Conservation (phyloP, 352 stramenopile genomes). For the Pythium chondricola region DNA sequence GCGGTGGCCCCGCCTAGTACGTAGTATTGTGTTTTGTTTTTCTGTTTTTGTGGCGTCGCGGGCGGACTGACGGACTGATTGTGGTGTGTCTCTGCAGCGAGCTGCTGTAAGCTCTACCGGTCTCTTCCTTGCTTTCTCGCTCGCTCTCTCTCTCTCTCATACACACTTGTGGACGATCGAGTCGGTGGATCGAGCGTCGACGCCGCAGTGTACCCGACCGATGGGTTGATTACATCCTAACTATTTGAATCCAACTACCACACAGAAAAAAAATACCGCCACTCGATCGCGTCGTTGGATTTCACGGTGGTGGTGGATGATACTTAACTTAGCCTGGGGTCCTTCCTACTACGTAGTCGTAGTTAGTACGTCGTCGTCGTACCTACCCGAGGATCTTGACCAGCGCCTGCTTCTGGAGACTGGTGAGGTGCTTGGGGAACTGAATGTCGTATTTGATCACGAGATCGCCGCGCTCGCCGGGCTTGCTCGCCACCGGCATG, state of each 20-base stretch:
- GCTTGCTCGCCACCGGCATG: constrained; percentile 86
- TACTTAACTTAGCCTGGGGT: too few species aligned
- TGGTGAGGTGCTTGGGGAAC: constrained; percentile 92
- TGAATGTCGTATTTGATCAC: constrained; percentile 94
- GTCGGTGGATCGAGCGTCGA: too few species aligned
- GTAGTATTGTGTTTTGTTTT: constrained; percentile 76
- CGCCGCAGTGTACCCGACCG: too few species aligned
- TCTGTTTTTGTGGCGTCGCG: not conserved
- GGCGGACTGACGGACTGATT: not conserved
- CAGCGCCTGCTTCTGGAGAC: constrained; percentile 87
- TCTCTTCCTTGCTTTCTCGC: not conserved
- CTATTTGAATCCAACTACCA: too few species aligned
- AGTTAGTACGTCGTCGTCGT: too few species aligned
- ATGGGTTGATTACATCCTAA: constrained; percentile 2
- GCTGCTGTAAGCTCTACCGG: constrained; percentile 74
- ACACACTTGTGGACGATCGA: too few species aligned
- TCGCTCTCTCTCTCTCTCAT: too few species aligned
- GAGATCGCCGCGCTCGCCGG: constrained; percentile 84
- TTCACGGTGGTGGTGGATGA: too few species aligned
- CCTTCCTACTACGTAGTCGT: too few species aligned
- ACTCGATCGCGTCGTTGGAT: too few species aligned
- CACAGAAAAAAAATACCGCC: too few species aligned
- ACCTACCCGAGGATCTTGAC: constrained; percentile 60
- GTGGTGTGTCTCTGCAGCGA: constrained; percentile 41
- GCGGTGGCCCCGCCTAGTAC: constrained; percentile 97